A percentile compares a stretch with the other conserved stretches of the same genome.
Evolutionary conservation across 768 basidiomycete genomes (phyloP).

Genomic region (Collybia sordida): DNA sequence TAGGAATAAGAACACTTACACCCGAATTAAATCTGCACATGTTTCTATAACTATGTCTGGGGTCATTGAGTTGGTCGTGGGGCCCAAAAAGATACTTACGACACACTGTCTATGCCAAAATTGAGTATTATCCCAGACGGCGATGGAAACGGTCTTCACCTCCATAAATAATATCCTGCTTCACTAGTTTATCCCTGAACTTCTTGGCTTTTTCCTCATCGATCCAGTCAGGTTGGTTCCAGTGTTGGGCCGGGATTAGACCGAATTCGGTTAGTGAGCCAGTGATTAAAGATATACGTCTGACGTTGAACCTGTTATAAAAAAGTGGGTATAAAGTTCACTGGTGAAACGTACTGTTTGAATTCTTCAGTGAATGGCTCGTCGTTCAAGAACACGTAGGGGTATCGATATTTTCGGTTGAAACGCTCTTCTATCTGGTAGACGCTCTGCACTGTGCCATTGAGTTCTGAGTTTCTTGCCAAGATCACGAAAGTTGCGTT

Average conservation of each 20-base stretch:
- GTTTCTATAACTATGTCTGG: conserved; percentile 58
- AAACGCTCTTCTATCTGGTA: conserved; percentile 79
- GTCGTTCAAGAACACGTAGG: conserved; percentile 90
- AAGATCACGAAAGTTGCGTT: conserved; percentile 5
- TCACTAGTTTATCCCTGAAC: conserved; percentile 61
- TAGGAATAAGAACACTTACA: conserved; percentile 29
- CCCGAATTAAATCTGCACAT: conserved; percentile 80
- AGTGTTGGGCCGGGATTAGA: conserved; percentile 64
- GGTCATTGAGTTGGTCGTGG: conserved; percentile 1
- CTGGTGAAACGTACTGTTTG: conserved; percentile 46
- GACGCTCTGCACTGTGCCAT: conserved; percentile 62
- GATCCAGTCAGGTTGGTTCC: conserved; percentile 78
- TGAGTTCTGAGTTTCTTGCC: conserved; percentile 63
- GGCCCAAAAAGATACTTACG: conserved; percentile 21
- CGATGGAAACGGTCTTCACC: conserved; percentile 10
- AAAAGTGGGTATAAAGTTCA: background rate
- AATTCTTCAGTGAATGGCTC: conserved; percentile 75
- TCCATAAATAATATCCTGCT: conserved; percentile 42
- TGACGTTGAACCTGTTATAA: conserved; percentile 8
- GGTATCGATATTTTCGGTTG: conserved; percentile 77
- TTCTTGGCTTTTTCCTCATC: conserved; percentile 66
- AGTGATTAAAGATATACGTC: conserved; percentile 23
- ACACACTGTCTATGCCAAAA: conserved; percentile 20
- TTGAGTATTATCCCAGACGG: background rate
- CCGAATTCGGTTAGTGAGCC: conserved; percentile 48